phyloP scores from a whole-genome alignment of 371 early-diverging fungal species.

The Zopfochytrium polystomum region DNA sequence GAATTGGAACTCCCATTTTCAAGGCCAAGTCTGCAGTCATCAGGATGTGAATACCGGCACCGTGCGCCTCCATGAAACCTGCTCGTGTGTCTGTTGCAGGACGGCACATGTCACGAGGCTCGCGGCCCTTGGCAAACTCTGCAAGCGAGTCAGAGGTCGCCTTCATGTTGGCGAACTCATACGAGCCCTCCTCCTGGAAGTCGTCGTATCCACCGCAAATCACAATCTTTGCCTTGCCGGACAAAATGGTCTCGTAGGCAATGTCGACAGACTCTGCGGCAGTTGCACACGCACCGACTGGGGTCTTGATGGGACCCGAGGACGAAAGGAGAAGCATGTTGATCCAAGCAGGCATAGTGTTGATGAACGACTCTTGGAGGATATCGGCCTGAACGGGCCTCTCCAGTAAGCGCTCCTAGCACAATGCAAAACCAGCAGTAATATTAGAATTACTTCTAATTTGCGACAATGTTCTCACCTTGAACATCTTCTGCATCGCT shows the following conservation, averaged over 20 bases:
- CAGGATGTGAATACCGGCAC: slow-evolving; percentile 85
- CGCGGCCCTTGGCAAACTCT: slow-evolving; percentile 84
- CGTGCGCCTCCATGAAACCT: slow-evolving; percentile 96
- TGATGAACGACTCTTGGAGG: slow-evolving; percentile 93
- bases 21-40: slow-evolving; percentile 91
- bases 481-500: slow-evolving; percentile 76
- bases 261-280: slow-evolving; percentile 90
- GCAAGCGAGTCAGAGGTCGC: slow-evolving; percentile 84
- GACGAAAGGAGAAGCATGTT: slow-evolving; percentile 93
- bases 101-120: slow-evolving; percentile 88
- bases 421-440: neutral
- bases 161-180: slow-evolving; percentile 97
- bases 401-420: slow-evolving; percentile 61
- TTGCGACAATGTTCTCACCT: slow-evolving; percentile 45
- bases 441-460: neutral
- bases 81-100: slow-evolving; percentile 87
- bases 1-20: slow-evolving; percentile 93
- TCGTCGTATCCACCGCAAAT: slow-evolving; percentile 94
- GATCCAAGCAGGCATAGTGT: slow-evolving; percentile 96
- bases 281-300: slow-evolving; percentile 93
- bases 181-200: slow-evolving; percentile 88
- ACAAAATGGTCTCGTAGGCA: slow-evolving; percentile 84
- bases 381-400: slow-evolving; percentile 90
- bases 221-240: slow-evolving; percentile 92
- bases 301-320: slow-evolving; percentile 94